Conservation (phyloP, 2,329 filamentous ascomycete genomes). For the Sporothrix curviconia region DNA sequence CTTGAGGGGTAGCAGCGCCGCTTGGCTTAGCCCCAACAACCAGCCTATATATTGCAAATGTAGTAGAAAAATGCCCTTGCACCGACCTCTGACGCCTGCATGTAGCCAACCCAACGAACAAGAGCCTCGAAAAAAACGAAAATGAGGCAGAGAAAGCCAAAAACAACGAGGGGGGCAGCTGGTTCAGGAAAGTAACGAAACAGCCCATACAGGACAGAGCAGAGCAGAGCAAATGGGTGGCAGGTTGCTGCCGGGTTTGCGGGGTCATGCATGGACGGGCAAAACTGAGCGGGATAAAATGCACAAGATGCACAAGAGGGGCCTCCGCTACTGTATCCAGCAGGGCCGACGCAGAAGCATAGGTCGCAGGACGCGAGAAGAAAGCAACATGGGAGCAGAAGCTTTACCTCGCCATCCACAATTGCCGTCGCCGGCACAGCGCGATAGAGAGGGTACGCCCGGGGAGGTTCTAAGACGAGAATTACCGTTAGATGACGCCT, state of each 20-base stretch:
- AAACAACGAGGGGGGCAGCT: neutral
- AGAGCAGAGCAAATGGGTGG: no score
- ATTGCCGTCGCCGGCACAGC: constrained; percentile 85
- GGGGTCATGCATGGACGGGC: constrained; percentile 8
- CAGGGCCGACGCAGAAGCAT: neutral
- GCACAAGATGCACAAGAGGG: neutral
- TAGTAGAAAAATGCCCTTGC: no score
- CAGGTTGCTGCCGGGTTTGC: neutral
- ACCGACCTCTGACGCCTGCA: no score
- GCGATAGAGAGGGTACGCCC: constrained; percentile 81
- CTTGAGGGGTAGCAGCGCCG: no score
- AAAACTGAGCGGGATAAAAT: neutral
- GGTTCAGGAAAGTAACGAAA: no score
- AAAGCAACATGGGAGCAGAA: neutral
- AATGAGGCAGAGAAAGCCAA: neutral
- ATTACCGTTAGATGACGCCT: neutral
- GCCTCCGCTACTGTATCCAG: neutral
- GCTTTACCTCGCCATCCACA: constrained; percentile 93
- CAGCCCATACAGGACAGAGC: no score
- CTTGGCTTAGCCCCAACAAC: no score
- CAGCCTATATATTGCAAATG: no score
- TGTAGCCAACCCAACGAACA: neutral
- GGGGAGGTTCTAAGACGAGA: constrained; percentile 62
- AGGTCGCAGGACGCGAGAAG: neutral
- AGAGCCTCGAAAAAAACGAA: neutral